Base-by-base conservation (phyloP, 805 yeast species). In the Starmerella asiatica region DNA sequence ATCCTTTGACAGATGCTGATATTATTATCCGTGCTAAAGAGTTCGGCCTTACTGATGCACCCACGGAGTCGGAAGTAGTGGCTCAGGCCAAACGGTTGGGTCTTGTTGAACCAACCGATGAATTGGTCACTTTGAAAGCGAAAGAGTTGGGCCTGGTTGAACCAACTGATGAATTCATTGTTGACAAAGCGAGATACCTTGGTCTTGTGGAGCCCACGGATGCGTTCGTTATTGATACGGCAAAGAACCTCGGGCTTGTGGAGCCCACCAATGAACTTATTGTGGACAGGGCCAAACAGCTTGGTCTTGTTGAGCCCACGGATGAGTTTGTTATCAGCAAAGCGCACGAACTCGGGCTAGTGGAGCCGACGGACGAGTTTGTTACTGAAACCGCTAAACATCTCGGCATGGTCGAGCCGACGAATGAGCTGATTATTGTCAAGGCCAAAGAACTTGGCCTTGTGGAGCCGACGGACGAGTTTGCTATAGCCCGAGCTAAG, bases 171-270 rank as follows among this genome's bases (percentile, higher is more conserved):
- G 34, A 18, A 6, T 8, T 7, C 11, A 8, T 32, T 5, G 18
- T 20, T 11, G 5, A 17, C 18, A 5, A n/a, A 4, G 34, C 34
- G 8, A n/a, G 18, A 4, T 8, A 32, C 12, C 4, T 32, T 14
- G 34, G 34, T 53, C 65, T 7, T 86, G 79, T 4, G 93, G 40
- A 35, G 15, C 44, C 41, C 1, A 54, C 65, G 7, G 86, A 80
- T 4, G 93, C 81, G 53, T 43, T 40, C 23, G 20, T 39, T 8
- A 15, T 30, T 3, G 36, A 44, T 17, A 52, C 49, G 24, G 59
- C 58, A 52, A 43, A 44, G 12, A 46, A 32, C 2, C 30, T 44
- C 3, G 44, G 53, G 6, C 42, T 56, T 15, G 48, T 49, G 3
- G 40, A 33, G 29, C 44, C 48, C 2, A 29, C 40, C 14, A 40